Evolutionary conservation across 2,329 filamentous ascomycete species (phyloP), one percentile per base, ranked within the genome.

Genomic region (Fusarium caatingaense): DNA sequence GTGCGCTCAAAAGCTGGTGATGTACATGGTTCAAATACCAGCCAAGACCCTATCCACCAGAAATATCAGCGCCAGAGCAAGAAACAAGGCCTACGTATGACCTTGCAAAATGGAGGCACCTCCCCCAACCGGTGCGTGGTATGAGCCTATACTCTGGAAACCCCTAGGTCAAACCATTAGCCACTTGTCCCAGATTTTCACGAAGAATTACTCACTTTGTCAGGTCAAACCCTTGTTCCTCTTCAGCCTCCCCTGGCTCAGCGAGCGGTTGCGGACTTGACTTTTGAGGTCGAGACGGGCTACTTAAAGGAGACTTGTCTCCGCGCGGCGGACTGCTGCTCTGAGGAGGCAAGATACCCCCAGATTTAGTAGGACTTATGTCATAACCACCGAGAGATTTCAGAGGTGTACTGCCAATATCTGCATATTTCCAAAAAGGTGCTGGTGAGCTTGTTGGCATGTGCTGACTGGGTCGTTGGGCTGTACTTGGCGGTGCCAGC

Each of bases 401-500:
- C 56, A 92, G 82, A 3, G 92, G 92, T 3, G 92, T 94, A 78
- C 89, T 93, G 27, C 88, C 87, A 63, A 93, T 87, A 70, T 94
- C 92, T 42, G 92, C 90, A 79, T 92, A 96, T 78, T 93, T 94
- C 93, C 93, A 97, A 79, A 97, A 96, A 1, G 93, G 92, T 2
- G 93, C 93, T 0, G 93, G 93, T 32, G 92, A 94, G 72, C 91
- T 93, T 47, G 93, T 94, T 34, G 93, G 92, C 87, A 95, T 93
- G 78, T 93, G 93, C 75, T 94, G 92, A 76, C 92, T 94, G 12
- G 93, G 93, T 58, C 92, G 86, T 76, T 94, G 92, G 8, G 92
- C 89, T 8, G 93, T 95, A 74, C 91, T 94, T 0, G 93, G 92
- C 30, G 93, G 93, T 2, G 91, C 92, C 42, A 95, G 85, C 72